phyloP scores from a whole-genome alignment of 768 basidiomycete genomes.

The Chalciporus chontae region DNA sequence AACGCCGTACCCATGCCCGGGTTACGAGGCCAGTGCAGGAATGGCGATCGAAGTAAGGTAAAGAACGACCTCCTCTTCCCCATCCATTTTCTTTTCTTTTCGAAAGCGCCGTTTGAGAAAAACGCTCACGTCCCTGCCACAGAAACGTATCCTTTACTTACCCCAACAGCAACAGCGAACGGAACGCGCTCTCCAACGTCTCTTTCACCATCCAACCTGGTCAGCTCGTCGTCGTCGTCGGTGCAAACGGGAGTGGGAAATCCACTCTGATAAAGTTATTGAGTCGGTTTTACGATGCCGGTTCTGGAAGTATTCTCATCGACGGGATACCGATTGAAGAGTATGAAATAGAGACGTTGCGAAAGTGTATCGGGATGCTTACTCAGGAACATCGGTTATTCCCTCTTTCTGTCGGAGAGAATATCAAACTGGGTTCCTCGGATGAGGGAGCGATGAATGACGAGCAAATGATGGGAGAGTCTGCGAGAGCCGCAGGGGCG shows the following conservation, averaged over 20 bases:
- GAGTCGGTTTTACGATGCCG: constrained; percentile 30
- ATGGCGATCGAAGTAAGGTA: constrained; percentile 21
- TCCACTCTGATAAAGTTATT: constrained; percentile 41
- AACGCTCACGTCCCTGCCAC: background rate
- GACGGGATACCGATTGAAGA: constrained; percentile 35
- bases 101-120: background rate
- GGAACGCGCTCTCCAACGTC: constrained; percentile 22
- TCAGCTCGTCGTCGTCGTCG: constrained; percentile 34
- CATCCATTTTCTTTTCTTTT: too few species aligned
- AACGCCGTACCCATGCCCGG: constrained; percentile 21
- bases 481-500: constrained; percentile 36
- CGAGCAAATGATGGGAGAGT: constrained; percentile 15
- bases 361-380: constrained; percentile 39
- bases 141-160: constrained; percentile 55
- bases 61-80: background rate
- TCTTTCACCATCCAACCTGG: constrained; percentile 31
- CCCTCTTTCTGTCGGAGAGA: constrained; percentile 38
- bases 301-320: constrained; percentile 36
- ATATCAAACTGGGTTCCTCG: constrained; percentile 35
- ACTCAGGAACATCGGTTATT: constrained; percentile 38
- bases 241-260: constrained; percentile 33
- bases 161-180: constrained; percentile 35
- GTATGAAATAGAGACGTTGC: constrained; percentile 33
- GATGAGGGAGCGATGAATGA: constrained; percentile 11
- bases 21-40: constrained; percentile 8